Evolutionary conservation across 768 basidiomycete genomes (phyloP), one percentile per base, ranked within the genome.

Genomic region (Rhizopogon sp.): DNA sequence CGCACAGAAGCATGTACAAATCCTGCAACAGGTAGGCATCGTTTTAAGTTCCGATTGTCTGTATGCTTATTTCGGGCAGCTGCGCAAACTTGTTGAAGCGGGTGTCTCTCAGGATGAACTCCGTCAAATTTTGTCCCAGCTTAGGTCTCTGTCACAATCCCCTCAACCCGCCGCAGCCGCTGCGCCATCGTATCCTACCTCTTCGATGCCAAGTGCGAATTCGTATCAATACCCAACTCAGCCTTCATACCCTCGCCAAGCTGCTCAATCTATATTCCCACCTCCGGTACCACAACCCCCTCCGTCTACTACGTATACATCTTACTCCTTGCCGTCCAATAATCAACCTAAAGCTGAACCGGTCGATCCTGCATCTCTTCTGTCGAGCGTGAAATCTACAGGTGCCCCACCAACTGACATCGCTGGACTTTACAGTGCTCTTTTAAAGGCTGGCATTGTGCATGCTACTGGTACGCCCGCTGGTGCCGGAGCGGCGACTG

Each of bases 91-190:
- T 31, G 85, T 93, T 3, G 87, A 90, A 62, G 79, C 82, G 10
- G 88, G 88, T 6, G 89, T 93, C 33, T 88, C 88, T 2, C 87
- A 88, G 69, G 81, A 82, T 33, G 90, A 93, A 63, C 74, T 93
- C 35, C 79, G 79, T 39, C 88, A 90, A 63, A 93, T 93, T 52
- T 75, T 90, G 1, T 64, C 72, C 29, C 89, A 90, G 64, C 67
- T 93, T 13, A 85, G 88, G 39, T 74, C 79, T 43, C 70, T 90
- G 17, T 77, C 80, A 13, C 80, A 83, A 52, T 68, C 72, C 55
- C 64, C 74, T 25, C 71, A 79, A 29, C 66, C 73, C 2, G 63
- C 73, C 3, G 64, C 75, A 7, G 43, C 63, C 10, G 61, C 62
- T 40, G 64, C 68, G 7, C 46, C 62, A 22, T 50, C 66, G 9